Evolutionary conservation across 192 early-diverging fungal species (phyloP).

Genomic region (Chytriomyces sp.): DNA sequence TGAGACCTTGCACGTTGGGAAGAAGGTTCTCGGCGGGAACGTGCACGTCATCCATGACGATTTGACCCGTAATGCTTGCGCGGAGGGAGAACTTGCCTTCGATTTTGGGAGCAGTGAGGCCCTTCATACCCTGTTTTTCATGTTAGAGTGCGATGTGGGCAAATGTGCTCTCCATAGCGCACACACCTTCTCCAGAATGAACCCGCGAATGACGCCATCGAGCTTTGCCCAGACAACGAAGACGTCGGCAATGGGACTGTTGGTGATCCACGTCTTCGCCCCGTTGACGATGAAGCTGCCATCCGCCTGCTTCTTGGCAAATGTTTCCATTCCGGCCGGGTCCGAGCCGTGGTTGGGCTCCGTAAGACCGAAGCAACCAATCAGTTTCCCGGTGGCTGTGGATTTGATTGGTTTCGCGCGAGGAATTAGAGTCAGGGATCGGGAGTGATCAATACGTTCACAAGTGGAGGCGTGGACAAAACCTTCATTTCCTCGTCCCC

Average conservation of each 20-base stretch:
- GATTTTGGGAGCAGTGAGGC: slow-evolving; percentile 84
- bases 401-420: too few species aligned
- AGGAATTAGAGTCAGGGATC: too few species aligned
- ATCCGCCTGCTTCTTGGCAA: slow-evolving; percentile 69
- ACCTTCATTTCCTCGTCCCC: too few species aligned
- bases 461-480: neutral
- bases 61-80: slow-evolving; percentile 94
- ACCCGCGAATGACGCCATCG: slow-evolving; percentile 87
- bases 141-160: neutral
- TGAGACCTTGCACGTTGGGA: slow-evolving; percentile 84
- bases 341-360: slow-evolving; percentile 98
- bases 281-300: slow-evolving; percentile 82
- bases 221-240: slow-evolving; percentile 95
- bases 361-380: slow-evolving; percentile 94
- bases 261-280: slow-evolving; percentile 98
- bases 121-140: slow-evolving; percentile 77
- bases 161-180: neutral
- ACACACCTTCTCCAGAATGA: slow-evolving; percentile 84
- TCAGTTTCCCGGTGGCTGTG: slow-evolving; percentile 79
- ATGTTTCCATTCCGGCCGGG: slow-evolving; percentile 90
- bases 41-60: slow-evolving; percentile 97
- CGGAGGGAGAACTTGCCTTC: slow-evolving; percentile 95
- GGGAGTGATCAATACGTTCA: too few species aligned
- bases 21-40: slow-evolving; percentile 90
- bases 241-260: slow-evolving; percentile 95